Conservation (phyloP, 257 asterid genomes). For the Primulina tabacum region DNA sequence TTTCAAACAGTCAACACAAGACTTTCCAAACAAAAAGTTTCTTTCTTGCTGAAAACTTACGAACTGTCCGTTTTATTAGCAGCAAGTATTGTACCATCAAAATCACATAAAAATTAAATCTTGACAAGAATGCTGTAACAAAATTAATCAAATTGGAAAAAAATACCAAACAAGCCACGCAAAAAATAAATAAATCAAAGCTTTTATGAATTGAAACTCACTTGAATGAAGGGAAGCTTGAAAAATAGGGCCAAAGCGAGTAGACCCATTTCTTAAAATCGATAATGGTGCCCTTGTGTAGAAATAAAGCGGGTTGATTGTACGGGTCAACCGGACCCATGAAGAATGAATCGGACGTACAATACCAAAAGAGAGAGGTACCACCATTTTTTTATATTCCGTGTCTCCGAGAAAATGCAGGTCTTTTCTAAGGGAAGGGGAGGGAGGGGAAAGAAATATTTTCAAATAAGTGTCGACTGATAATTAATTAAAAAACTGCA, state of each 20-base stretch:
- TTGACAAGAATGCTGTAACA: background rate
- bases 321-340: slow-evolving; percentile 38
- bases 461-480: too few species aligned
- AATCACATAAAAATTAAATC: background rate
- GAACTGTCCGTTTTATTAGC: background rate
- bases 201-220: slow-evolving; percentile 26
- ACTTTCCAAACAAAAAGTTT: background rate
- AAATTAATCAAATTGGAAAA: background rate
- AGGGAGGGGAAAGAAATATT: too few species aligned
- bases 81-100: background rate
- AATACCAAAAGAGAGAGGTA: slow-evolving; percentile 43
- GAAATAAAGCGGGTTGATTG: slow-evolving; percentile 33
- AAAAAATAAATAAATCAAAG: slow-evolving; percentile 2
- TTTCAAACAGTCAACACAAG: too few species aligned
- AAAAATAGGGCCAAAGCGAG: slow-evolving; percentile 32
- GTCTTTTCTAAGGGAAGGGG: background rate
- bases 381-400: slow-evolving; percentile 38
- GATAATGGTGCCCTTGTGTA: slow-evolving; percentile 25
- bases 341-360: slow-evolving; percentile 45
- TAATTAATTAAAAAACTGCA: too few species aligned
- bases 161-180: background rate
- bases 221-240: slow-evolving; percentile 58
- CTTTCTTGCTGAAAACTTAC: background rate
- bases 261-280: slow-evolving; percentile 33
- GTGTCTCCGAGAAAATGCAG: slow-evolving; percentile 15